Conservation (phyloP, 306 rosid genomes). For the Bauhinia variegata region DNA sequence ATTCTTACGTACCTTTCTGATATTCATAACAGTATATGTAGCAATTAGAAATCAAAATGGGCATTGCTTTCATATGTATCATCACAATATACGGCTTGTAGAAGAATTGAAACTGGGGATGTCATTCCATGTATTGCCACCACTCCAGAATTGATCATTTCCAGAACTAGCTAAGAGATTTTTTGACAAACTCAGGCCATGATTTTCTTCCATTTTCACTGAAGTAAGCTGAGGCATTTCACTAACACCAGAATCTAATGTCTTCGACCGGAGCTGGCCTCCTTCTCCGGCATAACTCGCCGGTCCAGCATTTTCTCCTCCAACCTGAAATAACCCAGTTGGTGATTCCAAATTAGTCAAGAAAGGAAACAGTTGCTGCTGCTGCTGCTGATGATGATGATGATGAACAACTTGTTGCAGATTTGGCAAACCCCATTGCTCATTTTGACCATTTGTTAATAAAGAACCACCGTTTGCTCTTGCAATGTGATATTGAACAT, state of each 20-base stretch:
- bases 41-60: conserved; percentile 10
- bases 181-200: conserved; percentile 59
- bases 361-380: conserved; percentile 61
- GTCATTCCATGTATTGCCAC: conserved; percentile 62
- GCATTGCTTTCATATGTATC: not conserved
- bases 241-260: conserved; percentile 41
- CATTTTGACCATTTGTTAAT: conserved; percentile 44
- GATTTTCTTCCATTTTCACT: conserved; percentile 64
- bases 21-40: conserved; percentile 24
- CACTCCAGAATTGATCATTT: conserved; percentile 50
- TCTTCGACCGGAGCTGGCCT: conserved; percentile 51
- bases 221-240: conserved; percentile 42
- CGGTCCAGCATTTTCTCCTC: conserved; percentile 43
- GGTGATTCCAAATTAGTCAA: conserved; percentile 60
- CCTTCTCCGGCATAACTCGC: conserved; percentile 36
- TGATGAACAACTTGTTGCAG: conserved; percentile 35
- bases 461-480: conserved; percentile 29
- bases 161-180: conserved; percentile 55
- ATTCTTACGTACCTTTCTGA: conserved; percentile 27
- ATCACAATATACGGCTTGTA: conserved; percentile 55
- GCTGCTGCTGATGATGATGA: conserved; percentile 41
- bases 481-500: conserved; percentile 53
- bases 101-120: conserved; percentile 66
- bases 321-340: conserved; percentile 56
- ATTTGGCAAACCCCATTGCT: conserved; percentile 68